Evolutionary conservation across 1,284 basidiomycete species (phyloP).

Genomic region (Cutaneotrichosporon sp.): DNA sequence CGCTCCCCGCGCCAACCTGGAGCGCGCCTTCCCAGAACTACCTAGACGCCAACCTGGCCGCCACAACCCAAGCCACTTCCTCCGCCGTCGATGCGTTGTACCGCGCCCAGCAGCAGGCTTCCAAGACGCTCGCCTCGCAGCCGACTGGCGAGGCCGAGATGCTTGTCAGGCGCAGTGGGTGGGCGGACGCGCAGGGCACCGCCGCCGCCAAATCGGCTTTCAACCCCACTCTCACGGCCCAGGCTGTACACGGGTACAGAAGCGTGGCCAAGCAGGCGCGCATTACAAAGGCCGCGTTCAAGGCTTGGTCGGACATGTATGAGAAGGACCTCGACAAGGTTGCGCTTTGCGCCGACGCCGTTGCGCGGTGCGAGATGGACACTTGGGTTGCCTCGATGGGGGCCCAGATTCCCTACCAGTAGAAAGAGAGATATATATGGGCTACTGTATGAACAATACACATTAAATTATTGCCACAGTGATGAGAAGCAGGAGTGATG

Average conservation of each 20-base stretch:
- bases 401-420: neutral
- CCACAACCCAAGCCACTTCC: neutral
- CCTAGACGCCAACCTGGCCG: neutral
- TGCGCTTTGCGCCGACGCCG: neutral
- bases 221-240: neutral
- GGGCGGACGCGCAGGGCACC: neutral
- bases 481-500: no score
- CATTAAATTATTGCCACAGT: no score
- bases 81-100: neutral
- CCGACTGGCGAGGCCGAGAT: neutral
- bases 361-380: neutral
- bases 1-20: neutral
- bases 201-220: neutral
- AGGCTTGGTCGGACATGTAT: neutral
- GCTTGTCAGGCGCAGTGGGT: neutral
- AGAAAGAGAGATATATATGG: neutral
- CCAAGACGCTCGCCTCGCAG: neutral
- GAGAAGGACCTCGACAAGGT: neutral
- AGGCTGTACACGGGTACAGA: neutral
- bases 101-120: neutral
- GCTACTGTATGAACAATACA: neutral
- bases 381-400: neutral
- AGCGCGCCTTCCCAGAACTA: neutral
- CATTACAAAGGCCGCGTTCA: neutral
- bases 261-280: neutral